phyloP scores from a whole-genome alignment of 2,329 filamentous ascomycete genomes.

The Fusarium torreyae region DNA sequence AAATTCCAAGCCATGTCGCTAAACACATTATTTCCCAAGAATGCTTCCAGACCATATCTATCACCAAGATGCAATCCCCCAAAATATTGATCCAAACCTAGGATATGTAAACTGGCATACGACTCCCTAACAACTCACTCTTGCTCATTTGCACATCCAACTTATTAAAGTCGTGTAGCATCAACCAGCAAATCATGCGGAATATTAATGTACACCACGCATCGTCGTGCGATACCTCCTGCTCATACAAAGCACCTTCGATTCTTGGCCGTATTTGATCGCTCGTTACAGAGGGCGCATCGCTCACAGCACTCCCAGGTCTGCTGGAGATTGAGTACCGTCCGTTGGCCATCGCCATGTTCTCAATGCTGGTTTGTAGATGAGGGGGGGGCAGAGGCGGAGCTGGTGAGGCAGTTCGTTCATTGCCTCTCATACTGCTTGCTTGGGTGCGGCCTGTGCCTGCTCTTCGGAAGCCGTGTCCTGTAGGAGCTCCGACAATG shows the following conservation, averaged over 20 bases:
- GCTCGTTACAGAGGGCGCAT: slow-evolving; percentile 25
- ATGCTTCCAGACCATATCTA: neutral
- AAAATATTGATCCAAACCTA: slow-evolving; percentile 14
- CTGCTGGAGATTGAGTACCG: slow-evolving; percentile 21
- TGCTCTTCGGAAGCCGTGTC: slow-evolving; percentile 40
- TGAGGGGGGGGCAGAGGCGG: slow-evolving; percentile 25
- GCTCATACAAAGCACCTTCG: slow-evolving; percentile 39
- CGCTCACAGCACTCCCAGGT: slow-evolving; percentile 34
- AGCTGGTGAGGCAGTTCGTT: slow-evolving; percentile 22
- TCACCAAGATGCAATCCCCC: neutral
- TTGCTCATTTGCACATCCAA: slow-evolving; percentile 67
- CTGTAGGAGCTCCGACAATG: slow-evolving; percentile 45
- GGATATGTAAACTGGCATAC: slow-evolving; percentile 70
- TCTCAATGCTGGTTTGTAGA: slow-evolving; percentile 28
- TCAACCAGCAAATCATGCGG: slow-evolving; percentile 71
- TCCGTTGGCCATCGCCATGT: slow-evolving; percentile 24
- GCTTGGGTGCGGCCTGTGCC: slow-evolving; percentile 46
- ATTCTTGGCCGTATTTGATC: slow-evolving; percentile 17
- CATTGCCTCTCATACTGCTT: slow-evolving; percentile 40
- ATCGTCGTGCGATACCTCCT: slow-evolving; percentile 55
- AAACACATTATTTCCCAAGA: slow-evolving; percentile 6
- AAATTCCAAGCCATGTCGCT: slow-evolving; percentile 13
- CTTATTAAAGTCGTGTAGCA: slow-evolving; percentile 71
- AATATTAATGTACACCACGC: slow-evolving; percentile 71
- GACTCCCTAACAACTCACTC: slow-evolving; percentile 68